Evolutionary conservation across 352 stramenopile species (phyloP).

Genomic region (Phytopythium boreale): DNA sequence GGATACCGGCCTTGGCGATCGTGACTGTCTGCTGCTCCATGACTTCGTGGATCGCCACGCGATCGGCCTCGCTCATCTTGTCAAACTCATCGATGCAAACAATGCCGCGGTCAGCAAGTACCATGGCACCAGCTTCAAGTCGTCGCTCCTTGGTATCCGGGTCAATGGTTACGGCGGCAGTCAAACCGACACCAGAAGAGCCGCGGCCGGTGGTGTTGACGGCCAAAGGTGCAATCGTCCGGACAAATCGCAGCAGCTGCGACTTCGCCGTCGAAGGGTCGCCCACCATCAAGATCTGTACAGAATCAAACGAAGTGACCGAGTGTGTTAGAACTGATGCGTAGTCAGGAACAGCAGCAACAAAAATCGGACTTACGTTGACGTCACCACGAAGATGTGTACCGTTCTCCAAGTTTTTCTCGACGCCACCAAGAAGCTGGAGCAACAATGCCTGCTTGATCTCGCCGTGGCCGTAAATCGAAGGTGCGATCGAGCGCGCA

Average conservation of each 20-base stretch:
- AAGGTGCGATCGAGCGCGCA: slow-evolving; percentile 93
- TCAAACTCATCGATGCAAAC: slow-evolving; percentile 99
- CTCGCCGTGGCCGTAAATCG: slow-evolving; percentile 97
- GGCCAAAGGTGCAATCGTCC: slow-evolving; percentile 92
- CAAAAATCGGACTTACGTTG: slow-evolving; percentile 73
- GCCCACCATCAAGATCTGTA: slow-evolving; percentile 92
- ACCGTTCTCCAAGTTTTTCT: slow-evolving; percentile 98
- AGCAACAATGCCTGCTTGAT: slow-evolving; percentile 95
- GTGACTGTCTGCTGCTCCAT: slow-evolving; percentile 99
- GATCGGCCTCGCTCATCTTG: slow-evolving; percentile 97
- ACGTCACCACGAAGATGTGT: slow-evolving; percentile 99
- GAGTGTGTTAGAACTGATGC: slow-evolving; percentile 4
- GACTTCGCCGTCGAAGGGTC: slow-evolving; percentile 99
- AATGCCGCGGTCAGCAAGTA: slow-evolving; percentile 97
- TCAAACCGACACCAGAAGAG: slow-evolving; percentile 93
- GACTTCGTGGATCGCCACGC: slow-evolving; percentile 99
- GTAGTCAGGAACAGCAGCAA: slow-evolving; percentile 3
- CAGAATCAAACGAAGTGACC: neutral
- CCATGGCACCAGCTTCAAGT: slow-evolving; percentile 98
- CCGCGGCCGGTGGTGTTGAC: slow-evolving; percentile 90
- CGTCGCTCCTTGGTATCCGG: slow-evolving; percentile 92
- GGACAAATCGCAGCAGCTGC: slow-evolving; percentile 97
- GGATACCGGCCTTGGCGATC: slow-evolving; percentile 99
- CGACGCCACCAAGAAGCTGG: slow-evolving; percentile 87
- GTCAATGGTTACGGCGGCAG: slow-evolving; percentile 97